Percentiles rank a stretch among this genome's conserved stretches.
Conservation (phyloP, 2,329 filamentous ascomycete genomes). For the Ilyonectria mors-panacis region DNA sequence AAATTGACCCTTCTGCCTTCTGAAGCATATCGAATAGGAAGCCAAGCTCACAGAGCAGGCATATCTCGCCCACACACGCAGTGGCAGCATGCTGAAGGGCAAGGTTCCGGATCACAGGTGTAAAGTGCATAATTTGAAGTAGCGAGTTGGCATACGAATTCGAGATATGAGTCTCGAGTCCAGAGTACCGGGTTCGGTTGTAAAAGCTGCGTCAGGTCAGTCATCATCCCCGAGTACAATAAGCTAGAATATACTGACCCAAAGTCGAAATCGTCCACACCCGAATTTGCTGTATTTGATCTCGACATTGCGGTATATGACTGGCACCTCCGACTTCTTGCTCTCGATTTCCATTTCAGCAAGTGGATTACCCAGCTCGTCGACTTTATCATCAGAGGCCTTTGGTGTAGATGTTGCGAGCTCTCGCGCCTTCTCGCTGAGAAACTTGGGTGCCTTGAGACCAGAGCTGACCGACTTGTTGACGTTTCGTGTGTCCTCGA, state of each 20-base stretch:
- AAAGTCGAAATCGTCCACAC: slow-evolving; percentile 99
- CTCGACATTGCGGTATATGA: slow-evolving; percentile 93
- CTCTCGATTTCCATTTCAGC: slow-evolving; percentile 80
- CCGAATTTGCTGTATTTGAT: slow-evolving; percentile 99
- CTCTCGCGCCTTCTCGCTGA: slow-evolving; percentile 92
- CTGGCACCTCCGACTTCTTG: slow-evolving; percentile 84
- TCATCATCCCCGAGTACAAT: not conserved
- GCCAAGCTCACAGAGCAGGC: slow-evolving; percentile 92
- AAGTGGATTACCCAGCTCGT: slow-evolving; percentile 76
- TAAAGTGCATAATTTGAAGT: slow-evolving; percentile 92
- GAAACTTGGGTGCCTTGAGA: slow-evolving; percentile 86
- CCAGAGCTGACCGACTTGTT: slow-evolving; percentile 72
- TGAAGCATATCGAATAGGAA: slow-evolving; percentile 98
- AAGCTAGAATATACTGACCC: slow-evolving; percentile 64
- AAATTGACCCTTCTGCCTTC: slow-evolving; percentile 93
- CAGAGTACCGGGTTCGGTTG: slow-evolving; percentile 93
- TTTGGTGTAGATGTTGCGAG: slow-evolving; percentile 62
- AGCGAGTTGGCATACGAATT: slow-evolving; percentile 97
- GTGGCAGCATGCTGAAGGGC: slow-evolving; percentile 91
- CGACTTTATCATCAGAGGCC: slow-evolving; percentile 59
- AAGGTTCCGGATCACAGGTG: slow-evolving; percentile 87
- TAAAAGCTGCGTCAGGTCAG: slow-evolving; percentile 76
- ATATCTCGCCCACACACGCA: slow-evolving; percentile 85
- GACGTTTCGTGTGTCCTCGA: slow-evolving; percentile 79
- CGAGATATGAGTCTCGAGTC: slow-evolving; percentile 94